Conservation (phyloP, 208 protist genomes). For the Histomonas meleagridis region DNA sequence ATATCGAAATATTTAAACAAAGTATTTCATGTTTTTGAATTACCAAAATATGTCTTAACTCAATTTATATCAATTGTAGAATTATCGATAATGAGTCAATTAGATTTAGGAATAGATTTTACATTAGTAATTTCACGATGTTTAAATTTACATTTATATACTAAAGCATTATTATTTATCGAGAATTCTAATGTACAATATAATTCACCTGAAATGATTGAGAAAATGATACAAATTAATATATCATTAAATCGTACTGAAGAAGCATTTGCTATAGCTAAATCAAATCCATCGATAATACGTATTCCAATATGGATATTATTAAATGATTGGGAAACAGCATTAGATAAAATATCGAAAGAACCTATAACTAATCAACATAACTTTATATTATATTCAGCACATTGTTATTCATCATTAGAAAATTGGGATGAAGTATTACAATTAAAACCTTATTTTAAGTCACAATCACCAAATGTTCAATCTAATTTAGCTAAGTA, state of each 20-base stretch:
- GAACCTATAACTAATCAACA: neutral
- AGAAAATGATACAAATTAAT: neutral
- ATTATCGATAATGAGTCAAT: neutral
- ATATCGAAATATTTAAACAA: neutral
- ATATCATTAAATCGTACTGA: neutral
- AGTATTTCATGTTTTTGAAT: neutral
- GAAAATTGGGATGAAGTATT: neutral
- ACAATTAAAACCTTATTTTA: neutral
- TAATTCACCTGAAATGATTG: neutral
- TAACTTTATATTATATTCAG: neutral
- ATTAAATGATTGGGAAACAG: constrained; percentile 12
- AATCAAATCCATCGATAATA: neutral
- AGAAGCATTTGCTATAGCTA: neutral
- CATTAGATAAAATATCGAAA: neutral
- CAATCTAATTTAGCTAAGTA: neutral
- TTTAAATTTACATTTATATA: neutral
- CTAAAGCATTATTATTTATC: neutral
- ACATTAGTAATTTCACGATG: neutral
- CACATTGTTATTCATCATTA: neutral
- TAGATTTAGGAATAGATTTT: neutral
- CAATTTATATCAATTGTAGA: neutral
- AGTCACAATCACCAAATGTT: no score
- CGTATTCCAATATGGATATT: neutral
- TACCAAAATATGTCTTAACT: neutral
- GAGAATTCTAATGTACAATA: neutral